A percentile compares a stretch with the other conserved stretches of the same genome.
Evolutionary conservation across 2,329 filamentous ascomycete genomes (phyloP).

Genomic region (Penicillium occitanis): DNA sequence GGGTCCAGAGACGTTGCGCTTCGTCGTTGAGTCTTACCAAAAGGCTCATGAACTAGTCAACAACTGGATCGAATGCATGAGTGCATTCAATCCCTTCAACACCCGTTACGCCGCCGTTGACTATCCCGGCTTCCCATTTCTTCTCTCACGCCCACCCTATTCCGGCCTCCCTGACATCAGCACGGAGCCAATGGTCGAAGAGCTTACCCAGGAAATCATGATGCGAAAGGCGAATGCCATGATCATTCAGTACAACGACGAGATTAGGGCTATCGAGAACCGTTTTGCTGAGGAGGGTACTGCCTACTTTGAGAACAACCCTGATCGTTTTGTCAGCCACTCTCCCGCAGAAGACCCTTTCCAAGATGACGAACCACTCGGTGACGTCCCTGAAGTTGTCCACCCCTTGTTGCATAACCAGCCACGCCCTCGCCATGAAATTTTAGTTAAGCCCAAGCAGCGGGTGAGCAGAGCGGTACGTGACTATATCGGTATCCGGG

Average conservation of each 20-base stretch:
- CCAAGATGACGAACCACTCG: background rate
- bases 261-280: background rate
- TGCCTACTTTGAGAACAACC: background rate
- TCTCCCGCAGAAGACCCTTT: background rate
- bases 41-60: background rate
- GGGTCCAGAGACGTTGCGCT: background rate
- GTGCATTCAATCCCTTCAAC: background rate
- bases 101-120: background rate
- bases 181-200: background rate
- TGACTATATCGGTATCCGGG: background rate
- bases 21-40: background rate
- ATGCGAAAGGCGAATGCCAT: background rate
- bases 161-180: background rate
- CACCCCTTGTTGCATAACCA: background rate
- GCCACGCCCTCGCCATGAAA: background rate
- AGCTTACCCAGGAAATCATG: background rate
- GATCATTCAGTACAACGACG: background rate
- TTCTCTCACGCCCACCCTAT: background rate
- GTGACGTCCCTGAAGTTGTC: background rate
- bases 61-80: background rate
- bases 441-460: background rate
- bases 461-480: background rate
- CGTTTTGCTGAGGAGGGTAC: background rate
- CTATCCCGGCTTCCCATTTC: background rate
- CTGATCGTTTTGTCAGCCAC: conserved; percentile 4